Evolutionary conservation across 805 yeast genomes (phyloP).

Genomic region (Lipomyces starkeyi): DNA sequence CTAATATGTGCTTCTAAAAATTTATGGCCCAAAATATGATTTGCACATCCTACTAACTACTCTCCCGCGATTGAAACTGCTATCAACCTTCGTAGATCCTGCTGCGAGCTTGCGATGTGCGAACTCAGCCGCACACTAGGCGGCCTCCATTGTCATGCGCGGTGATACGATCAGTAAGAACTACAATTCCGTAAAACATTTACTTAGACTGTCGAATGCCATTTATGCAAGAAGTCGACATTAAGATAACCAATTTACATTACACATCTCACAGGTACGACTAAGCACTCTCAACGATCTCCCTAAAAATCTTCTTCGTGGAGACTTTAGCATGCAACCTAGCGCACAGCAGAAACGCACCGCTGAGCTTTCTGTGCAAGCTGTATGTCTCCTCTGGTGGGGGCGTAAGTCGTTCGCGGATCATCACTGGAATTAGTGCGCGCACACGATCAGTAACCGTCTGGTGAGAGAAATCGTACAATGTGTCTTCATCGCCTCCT

Average conservation of each 20-base stretch:
- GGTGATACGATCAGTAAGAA: too few relatives aligned
- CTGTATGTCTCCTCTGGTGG: constrained; percentile 99
- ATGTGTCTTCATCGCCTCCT: constrained; percentile 51
- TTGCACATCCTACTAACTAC: background rate
- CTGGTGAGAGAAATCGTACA: constrained; percentile 78
- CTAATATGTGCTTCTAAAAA: background rate
- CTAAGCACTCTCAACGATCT: constrained; percentile 61
- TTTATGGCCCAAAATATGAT: background rate
- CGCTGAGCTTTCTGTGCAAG: constrained; percentile 93
- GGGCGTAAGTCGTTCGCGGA: constrained; percentile 88
- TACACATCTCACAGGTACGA: background rate
- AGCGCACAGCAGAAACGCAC: constrained; percentile 89
- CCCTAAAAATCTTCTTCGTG: constrained; percentile 74
- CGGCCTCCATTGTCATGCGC: background rate
- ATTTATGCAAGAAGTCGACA: background rate
- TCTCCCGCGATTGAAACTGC: background rate
- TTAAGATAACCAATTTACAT: background rate
- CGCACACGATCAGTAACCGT: constrained; percentile 94
- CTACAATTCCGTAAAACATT: background rate
- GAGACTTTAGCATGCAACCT: constrained; percentile 82
- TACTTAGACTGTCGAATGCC: too few relatives aligned
- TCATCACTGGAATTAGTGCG: constrained; percentile 85
- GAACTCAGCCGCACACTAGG: background rate
- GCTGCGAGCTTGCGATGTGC: background rate
- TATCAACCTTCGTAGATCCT: too few relatives aligned